Base-by-base conservation (phyloP, 495 filamentous ascomycete species). In the Penicillium cosmopolitanum region DNA sequence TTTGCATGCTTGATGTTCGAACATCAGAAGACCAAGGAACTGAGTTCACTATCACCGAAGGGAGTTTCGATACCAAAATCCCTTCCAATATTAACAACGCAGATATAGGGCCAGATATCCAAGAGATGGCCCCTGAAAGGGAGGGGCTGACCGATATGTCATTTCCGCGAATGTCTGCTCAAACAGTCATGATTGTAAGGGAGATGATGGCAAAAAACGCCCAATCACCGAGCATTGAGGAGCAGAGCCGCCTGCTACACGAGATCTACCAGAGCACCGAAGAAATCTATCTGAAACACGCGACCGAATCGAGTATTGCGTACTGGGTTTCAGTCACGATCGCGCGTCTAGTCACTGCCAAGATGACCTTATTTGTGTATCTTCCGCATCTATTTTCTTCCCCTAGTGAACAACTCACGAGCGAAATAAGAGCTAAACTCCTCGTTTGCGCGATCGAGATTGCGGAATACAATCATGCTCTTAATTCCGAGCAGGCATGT, bases 1-100 rank as follows among this genome's bases (percentile, higher is more conserved):
- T 93, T 13, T 90, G 85, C 67, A 84, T 90, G 60, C 77, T 95
- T 10, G 90, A 95, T 70, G 84, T 90, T 46, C 81, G 88, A 47
- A 87, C 89, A 3, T 90, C 87, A 58, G 90, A 94, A 69, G 83
- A 87, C 13, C 87, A 90, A 59, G 91, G 89, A 0, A 89, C 89
- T 0, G 31, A 85, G 77, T 50, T 51, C 7, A 66, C 85, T 82
- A 87, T 96, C 15, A 63, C 81, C 5, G 81, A 86, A 31, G 74
- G 79, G 28, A 77, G 80, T 8, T 96, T 87, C 61, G 92, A 96
- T 65, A 94, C 87, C 0, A 76, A 82, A 50, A 69, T 85, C 16
- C 89, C 89, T 0, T 73, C 86, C 15, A 96, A 94, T 58, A 82
- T 96, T 62, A 87, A 96, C 71, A 91, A 96, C 55, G 62, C 59